These are phyloP conservation scores for Fistulifera solaris DNA, from an alignment of 108 stramenopile species.

Conservation along the genomic window DNA sequence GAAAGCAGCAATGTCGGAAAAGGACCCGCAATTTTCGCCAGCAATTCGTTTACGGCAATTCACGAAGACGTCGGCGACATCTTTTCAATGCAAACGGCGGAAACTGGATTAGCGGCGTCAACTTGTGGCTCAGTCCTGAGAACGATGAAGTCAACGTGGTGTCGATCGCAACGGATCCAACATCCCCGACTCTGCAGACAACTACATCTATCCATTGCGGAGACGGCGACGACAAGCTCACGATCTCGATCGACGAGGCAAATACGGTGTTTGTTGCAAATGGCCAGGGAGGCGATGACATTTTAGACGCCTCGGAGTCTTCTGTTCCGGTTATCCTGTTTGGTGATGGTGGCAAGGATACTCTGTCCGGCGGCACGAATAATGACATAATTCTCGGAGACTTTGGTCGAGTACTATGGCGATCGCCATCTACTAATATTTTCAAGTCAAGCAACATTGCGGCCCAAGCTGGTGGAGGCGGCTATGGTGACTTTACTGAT, in stretches of 20 bases:
- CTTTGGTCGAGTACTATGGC: constrained; percentile 26
- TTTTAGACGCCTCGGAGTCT: constrained; percentile 17
- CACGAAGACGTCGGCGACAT: constrained; percentile 20
- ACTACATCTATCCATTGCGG: constrained; percentile 28
- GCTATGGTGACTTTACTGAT: constrained; percentile 32
- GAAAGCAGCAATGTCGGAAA: constrained; percentile 9
- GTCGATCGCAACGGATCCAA: constrained; percentile 14
- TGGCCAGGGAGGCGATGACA: constrained; percentile 22
- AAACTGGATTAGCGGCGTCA: constrained; percentile 25
- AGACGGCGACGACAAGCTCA: constrained; percentile 18
- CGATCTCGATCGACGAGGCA: constrained; percentile 10
- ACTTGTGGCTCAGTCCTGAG: constrained; percentile 21
- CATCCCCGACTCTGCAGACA: constrained; percentile 8
- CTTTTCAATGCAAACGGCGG: constrained; percentile 14
- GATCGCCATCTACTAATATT: no score
- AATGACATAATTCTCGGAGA: constrained; percentile 27
- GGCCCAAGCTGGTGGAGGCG: constrained; percentile 25
- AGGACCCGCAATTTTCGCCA: constrained; percentile 16
- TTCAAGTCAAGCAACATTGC: constrained; percentile 3
- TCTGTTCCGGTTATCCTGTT: constrained; percentile 26
- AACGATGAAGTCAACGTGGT: constrained; percentile 17
- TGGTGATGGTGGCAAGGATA: constrained; percentile 30
- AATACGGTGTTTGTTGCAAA: constrained; percentile 24
- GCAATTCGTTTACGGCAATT: constrained; percentile 13
- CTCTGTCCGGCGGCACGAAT: constrained; percentile 12